Conservation (phyloP, 371 early-diverging fungal species). For the Lichtheimia hyalospora region DNA sequence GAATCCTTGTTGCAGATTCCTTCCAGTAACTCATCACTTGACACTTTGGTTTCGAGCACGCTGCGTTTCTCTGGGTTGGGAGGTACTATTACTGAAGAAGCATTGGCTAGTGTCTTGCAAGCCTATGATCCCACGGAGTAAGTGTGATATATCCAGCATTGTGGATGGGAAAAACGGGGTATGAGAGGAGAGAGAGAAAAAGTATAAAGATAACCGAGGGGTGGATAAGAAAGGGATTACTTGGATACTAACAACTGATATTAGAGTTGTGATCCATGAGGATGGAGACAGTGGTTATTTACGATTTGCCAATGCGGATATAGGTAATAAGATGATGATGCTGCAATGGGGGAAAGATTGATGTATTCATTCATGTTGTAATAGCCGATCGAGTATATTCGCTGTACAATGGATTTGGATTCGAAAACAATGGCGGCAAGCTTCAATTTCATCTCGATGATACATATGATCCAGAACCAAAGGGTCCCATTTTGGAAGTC, state of each 20-base stretch:
- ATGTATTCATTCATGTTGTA: constrained; percentile 1
- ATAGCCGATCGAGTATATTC: constrained; percentile 20
- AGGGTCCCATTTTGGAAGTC: constrained; percentile 31
- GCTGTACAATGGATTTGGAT: constrained; percentile 27
- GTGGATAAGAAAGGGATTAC: no score
- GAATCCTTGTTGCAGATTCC: constrained; percentile 1
- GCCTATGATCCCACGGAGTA: constrained; percentile 47
- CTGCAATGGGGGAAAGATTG: not conserved
- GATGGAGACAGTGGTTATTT: constrained; percentile 14
- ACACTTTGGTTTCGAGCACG: constrained; percentile 43
- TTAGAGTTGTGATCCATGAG: constrained; percentile 11
- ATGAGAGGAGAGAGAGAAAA: not conserved
- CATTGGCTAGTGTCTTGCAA: constrained; percentile 37
- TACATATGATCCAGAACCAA: constrained; percentile 17
- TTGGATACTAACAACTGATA: no score
- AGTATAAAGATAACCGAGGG: no score
- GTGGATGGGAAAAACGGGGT: no score
- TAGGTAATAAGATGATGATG: constrained; percentile 2
- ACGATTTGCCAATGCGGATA: constrained; percentile 15
- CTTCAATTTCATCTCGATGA: constrained; percentile 21
- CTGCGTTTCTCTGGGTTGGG: constrained; percentile 34
- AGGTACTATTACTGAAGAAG: constrained; percentile 29
- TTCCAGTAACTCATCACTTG: constrained; percentile 2
- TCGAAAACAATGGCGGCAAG: constrained; percentile 17
- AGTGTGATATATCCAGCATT: constrained; percentile 4